phyloP scores from a whole-genome alignment of 257 asterid genomes.

The Ophiorrhiza pumila region DNA sequence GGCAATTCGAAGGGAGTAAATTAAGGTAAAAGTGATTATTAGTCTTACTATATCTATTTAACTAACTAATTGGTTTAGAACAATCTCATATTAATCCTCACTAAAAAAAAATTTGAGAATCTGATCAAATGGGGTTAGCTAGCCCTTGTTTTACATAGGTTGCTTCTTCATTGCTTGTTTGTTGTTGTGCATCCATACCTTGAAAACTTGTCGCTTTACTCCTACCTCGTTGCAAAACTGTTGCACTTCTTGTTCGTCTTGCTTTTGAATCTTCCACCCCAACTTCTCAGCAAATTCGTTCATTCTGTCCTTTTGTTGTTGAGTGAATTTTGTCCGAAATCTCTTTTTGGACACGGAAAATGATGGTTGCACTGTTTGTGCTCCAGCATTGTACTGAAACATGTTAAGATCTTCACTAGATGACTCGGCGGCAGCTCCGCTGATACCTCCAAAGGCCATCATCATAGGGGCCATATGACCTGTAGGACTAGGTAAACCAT shows the following conservation, averaged over 20 bases:
- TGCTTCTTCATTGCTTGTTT: conserved; percentile 71
- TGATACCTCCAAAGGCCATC: conserved; percentile 52
- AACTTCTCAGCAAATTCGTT: conserved; percentile 50
- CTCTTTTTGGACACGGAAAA: conserved; percentile 51
- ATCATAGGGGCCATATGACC: conserved; percentile 29
- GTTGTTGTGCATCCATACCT: conserved; percentile 87
- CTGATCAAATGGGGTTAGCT: neutral
- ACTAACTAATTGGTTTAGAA: conserved; percentile 2
- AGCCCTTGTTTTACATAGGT: conserved; percentile 25
- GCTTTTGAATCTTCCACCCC: conserved; percentile 65
- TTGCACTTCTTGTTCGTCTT: conserved; percentile 54
- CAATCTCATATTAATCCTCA: neutral
- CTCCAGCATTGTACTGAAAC: conserved; percentile 26
- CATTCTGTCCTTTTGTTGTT: conserved; percentile 63
- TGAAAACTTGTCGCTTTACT: conserved; percentile 63
- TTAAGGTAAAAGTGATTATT: neutral
- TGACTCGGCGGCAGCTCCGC: conserved; percentile 49
- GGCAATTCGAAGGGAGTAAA: neutral
- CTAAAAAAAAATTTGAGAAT: neutral
- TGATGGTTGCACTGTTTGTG: conserved; percentile 24
- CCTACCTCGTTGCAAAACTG: conserved; percentile 52
- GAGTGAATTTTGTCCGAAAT: conserved; percentile 64
- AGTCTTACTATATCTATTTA: neutral
- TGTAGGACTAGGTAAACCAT: neutral
- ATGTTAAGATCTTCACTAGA: conserved; percentile 62